phyloP scores from a whole-genome alignment of 2,329 filamentous ascomycete species.

The Sporothrix dimorphospora region DNA sequence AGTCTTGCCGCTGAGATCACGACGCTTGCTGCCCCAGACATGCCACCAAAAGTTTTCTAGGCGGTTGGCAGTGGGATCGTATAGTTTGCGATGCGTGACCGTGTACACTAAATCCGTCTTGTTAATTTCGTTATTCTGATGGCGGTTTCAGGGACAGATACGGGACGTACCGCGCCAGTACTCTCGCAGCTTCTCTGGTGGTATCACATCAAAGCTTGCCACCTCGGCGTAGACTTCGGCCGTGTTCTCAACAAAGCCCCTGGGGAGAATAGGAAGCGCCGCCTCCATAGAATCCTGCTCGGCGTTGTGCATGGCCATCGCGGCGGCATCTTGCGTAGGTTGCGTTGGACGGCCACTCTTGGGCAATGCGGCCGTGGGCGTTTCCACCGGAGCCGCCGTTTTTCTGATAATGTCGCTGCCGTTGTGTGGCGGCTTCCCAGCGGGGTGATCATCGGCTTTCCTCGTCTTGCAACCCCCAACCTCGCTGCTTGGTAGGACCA shows the following conservation, averaged over 20 bases:
- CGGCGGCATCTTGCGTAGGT: background rate
- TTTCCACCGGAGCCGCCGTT: too few species aligned
- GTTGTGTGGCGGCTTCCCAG: background rate
- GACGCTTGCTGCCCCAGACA: slow-evolving; percentile 63
- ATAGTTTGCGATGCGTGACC: slow-evolving; percentile 60
- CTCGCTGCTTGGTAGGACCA: background rate
- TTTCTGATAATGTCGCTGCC: background rate
- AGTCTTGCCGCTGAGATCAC: slow-evolving; percentile 55
- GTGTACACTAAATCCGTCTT: slow-evolving; percentile 56
- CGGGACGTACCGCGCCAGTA: slow-evolving; percentile 58
- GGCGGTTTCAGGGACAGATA: background rate
- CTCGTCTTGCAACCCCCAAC: background rate
- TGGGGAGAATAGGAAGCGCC: slow-evolving; percentile 54
- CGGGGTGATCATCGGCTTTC: background rate
- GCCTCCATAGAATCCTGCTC: slow-evolving; percentile 18
- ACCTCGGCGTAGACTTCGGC: slow-evolving; percentile 57
- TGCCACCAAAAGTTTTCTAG: slow-evolving; percentile 70
- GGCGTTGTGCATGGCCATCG: background rate
- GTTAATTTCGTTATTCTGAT: background rate
- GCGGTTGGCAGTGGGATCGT: slow-evolving; percentile 64
- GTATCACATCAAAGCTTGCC: slow-evolving; percentile 54
- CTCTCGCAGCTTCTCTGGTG: slow-evolving; percentile 56
- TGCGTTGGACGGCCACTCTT: background rate
- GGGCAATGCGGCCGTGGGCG: background rate
- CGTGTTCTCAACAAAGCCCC: slow-evolving; percentile 61